Base-by-base conservation (phyloP, 2,329 filamentous ascomycete species). In the Colletotrichum limetticola region DNA sequence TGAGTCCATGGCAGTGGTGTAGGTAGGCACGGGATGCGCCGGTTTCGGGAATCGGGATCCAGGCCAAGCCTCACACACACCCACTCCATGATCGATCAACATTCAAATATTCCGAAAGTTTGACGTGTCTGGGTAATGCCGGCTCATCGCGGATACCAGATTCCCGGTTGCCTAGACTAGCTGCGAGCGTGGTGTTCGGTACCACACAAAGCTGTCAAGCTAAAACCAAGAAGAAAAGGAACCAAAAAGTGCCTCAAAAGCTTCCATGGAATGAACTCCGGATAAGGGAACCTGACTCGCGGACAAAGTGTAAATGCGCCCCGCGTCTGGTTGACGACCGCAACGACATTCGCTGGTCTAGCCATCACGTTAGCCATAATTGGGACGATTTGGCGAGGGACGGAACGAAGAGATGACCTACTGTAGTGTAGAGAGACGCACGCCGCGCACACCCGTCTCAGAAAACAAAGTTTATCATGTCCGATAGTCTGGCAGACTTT, bases 201-300 rank as follows among this genome's bases (percentile, higher is more conserved):
- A 52, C 11, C 42, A 42, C 35, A 26, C 19, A 42, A 67, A 14
- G 9, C 11, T 16, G 30, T 14, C 58, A n/a, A 28, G 6, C 22
- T 22, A 22, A 7, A 22, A 49, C 19, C 16, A n/a, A 49, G 8
- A 49, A 49, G 42, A 35, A 35, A 35, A 35, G 32, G 32, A 12
- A 19, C 19, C 6, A 49, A 49, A 11, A 49, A 49, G 42, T 49
- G 42, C 19, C 42, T 49, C 16, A 37, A 53, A 37, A 61, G n/a
- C 46, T 9, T 63, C 30, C 30, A 22, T n/a, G 22, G 28, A n/a
- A 57, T 9, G 26, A 55, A 63, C 2, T 63, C 30, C 14, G 46
- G 61, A 24, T 22, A 28, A 42, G 46, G 24, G n/a, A 19, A 22
- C 42, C 70, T 70, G 66, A 64, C 69, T 72, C 66, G 53, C n/a